Evolutionary conservation across 441 rosid genomes (phyloP), one percentile per base, ranked within the genome.

Genomic region (Syzygium malaccense): DNA sequence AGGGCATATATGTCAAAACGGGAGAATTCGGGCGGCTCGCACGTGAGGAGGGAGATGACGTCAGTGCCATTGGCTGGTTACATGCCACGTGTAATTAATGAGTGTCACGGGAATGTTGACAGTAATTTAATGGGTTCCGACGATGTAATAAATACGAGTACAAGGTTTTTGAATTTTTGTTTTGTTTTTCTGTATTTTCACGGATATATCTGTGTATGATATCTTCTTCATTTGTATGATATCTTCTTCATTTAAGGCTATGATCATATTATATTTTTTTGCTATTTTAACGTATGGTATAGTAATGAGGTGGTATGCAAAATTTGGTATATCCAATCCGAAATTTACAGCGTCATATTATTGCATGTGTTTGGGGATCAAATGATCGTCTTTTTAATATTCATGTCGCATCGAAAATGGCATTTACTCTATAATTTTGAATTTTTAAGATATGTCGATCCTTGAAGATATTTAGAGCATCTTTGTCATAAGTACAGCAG

Each of bases 101-200:
- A 88, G 86, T 90, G 90, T 91, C 95, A 92, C 94, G 94, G 91
- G 94, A 90, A 79, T 92, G 92, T 78, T 90, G 93, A 91, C 90
- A 89, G 68, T 87, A 89, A 87, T 55, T 28, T 78, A 25, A 32
- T 48, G 28, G 83, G 51, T 37, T 23, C 45, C 49, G 17, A 11
- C 23, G 11, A 51, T 87, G 87, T 85, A 28, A 37, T 85, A 33
- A 58, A 88, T 28, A 30, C 85, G 1, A 30, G 4, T 85, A 25
- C 62, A 49, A 87, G 20, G 48, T 71, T 55, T 80, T 79, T 86
- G 64, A 51, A 18, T 85, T 80, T 88, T 55, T 55, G 19, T 55
- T 30, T 55, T 60, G 25, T 55, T 55, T 85, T 45, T 48, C 51
- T 20, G 51, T 71, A 71, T 49, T 37, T 37, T 37, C 10, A 23